Percentiles rank a stretch among this genome's conserved stretches.
Conservation (phyloP, 1,284 basidiomycete genomes). For the Bondarzewia mesenterica region DNA sequence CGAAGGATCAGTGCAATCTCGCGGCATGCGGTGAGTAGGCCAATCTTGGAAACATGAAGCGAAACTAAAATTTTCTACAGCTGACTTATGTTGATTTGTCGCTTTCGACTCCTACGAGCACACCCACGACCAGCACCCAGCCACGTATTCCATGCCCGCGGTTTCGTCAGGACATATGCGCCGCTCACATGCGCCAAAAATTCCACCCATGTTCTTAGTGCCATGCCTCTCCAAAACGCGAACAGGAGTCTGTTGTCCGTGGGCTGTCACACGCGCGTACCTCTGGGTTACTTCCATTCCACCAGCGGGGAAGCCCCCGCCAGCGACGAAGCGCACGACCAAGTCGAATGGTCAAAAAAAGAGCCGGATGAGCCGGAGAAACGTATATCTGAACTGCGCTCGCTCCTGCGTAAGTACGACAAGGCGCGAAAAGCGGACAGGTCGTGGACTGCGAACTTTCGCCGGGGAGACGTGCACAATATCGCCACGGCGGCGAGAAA, state of each 20-base stretch:
- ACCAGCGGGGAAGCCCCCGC: background rate
- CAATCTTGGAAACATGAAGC: background rate
- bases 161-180: background rate
- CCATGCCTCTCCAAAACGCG: background rate
- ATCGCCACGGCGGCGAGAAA: slow-evolving; percentile 7
- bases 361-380: no score
- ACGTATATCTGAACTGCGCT: no score
- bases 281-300: background rate
- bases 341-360: no score
- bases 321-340: background rate
- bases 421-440: background rate
- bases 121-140: slow-evolving; percentile 2
- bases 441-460: background rate
- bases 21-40: slow-evolving; percentile 43
- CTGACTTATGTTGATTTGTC: slow-evolving; percentile 20
- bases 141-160: slow-evolving; percentile 4
- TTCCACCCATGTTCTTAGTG: background rate
- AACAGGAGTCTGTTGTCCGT: background rate
- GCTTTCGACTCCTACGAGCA: slow-evolving; percentile 12
- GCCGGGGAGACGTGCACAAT: slow-evolving; percentile 3
- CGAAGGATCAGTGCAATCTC: slow-evolving; percentile 5
- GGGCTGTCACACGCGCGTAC: background rate
- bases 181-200: background rate
- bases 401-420: background rate
- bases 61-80: slow-evolving; percentile 2